phyloP scores from a whole-genome alignment of 2,329 filamentous ascomycete genomes.

The Dactylellina haptotyla region DNA sequence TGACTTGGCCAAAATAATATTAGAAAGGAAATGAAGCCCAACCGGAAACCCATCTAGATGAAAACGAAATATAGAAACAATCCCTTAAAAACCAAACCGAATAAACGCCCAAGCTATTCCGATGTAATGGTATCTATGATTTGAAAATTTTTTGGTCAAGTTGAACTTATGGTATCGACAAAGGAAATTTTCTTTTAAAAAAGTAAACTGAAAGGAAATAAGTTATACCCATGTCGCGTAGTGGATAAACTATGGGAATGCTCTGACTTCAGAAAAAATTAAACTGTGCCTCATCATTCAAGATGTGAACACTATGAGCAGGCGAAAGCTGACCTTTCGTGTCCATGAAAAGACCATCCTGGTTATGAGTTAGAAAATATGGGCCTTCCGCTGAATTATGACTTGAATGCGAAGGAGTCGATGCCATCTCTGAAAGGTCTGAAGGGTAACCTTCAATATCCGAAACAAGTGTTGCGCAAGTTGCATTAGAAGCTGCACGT shows the following conservation, averaged over 20 bases:
- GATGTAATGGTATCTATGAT: slow-evolving; percentile 43
- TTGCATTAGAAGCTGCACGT: slow-evolving; percentile 54
- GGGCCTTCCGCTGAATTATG: slow-evolving; percentile 49
- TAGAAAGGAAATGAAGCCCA: no score
- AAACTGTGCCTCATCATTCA: slow-evolving; percentile 48
- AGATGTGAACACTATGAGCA: slow-evolving; percentile 24
- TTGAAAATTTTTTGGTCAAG: background rate
- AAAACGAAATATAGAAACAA: background rate
- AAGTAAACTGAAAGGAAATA: slow-evolving; percentile 24
- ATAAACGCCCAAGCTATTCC: slow-evolving; percentile 27
- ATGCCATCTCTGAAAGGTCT: slow-evolving; percentile 48
- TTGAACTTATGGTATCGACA: background rate
- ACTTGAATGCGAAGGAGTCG: slow-evolving; percentile 47
- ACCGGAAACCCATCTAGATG: background rate
- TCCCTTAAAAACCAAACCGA: slow-evolving; percentile 3
- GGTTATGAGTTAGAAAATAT: slow-evolving; percentile 38
- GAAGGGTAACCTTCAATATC: slow-evolving; percentile 50
- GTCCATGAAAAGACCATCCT: slow-evolving; percentile 43
- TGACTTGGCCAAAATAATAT: no score
- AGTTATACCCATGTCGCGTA: no score
- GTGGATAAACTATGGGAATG: no score
- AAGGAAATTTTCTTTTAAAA: slow-evolving; percentile 10
- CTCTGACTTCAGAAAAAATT: slow-evolving; percentile 42
- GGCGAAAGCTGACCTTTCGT: slow-evolving; percentile 28
- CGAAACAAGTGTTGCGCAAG: slow-evolving; percentile 52